These are phyloP conservation scores for Raffaelea arxii DNA, from an alignment of 2,329 filamentous ascomycete genomes.

Conservation along the genomic window DNA sequence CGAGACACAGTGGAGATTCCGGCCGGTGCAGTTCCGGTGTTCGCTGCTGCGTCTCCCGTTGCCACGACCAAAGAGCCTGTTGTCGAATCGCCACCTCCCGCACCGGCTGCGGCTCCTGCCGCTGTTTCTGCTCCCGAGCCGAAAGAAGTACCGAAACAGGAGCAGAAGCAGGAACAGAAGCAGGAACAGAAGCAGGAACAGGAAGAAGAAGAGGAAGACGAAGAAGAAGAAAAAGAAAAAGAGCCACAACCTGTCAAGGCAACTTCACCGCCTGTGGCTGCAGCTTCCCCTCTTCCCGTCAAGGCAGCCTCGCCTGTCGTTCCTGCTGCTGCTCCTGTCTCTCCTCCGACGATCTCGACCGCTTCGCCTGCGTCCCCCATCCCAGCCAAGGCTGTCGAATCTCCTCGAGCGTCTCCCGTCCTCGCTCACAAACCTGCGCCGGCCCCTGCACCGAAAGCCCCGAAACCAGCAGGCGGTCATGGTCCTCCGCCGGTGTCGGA, in stretches of 20 bases:
- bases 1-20: slow-evolving; percentile 38
- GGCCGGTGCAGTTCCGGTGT: not conserved
- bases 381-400: slow-evolving; percentile 26
- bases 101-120: slow-evolving; percentile 17
- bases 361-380: too few species aligned
- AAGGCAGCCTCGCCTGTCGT: slow-evolving; percentile 19
- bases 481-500: slow-evolving; percentile 54
- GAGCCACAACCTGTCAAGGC: slow-evolving; percentile 12
- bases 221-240: slow-evolving; percentile 19
- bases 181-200: slow-evolving; percentile 14
- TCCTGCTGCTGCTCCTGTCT: slow-evolving; percentile 16
- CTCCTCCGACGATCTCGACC: slow-evolving; percentile 9
- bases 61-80: slow-evolving; percentile 11
- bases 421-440: slow-evolving; percentile 27
- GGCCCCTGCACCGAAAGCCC: slow-evolving; percentile 27
- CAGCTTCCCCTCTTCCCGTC: slow-evolving; percentile 11
- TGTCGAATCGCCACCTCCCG: slow-evolving; percentile 22
- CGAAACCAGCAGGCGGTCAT: slow-evolving; percentile 23
- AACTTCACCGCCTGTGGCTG: slow-evolving; percentile 17
- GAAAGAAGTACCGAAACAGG: slow-evolving; percentile 9
- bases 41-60: not conserved
- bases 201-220: slow-evolving; percentile 13
- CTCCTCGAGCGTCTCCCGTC: slow-evolving; percentile 19
- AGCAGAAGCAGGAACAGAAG: slow-evolving; percentile 17
- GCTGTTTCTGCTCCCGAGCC: slow-evolving; percentile 6